Evolutionary conservation across 148 eudicot species (phyloP).

Genomic region (Suaeda aralocaspica): DNA sequence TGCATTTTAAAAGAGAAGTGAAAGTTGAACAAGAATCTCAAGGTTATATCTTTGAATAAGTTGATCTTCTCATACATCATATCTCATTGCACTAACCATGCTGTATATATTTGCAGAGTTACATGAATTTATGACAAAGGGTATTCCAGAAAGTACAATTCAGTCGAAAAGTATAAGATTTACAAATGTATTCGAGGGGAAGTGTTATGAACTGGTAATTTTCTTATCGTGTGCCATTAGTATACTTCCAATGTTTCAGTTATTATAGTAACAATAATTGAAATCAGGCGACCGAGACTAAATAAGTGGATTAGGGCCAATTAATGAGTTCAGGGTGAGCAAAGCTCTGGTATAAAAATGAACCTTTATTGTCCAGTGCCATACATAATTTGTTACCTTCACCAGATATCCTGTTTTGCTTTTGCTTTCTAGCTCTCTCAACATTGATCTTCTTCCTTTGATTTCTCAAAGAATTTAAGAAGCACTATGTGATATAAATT

Average conservation of each 20-base stretch:
- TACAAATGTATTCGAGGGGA: background rate
- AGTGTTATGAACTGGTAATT: background rate
- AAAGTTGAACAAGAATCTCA: background rate
- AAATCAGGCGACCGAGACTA: no score
- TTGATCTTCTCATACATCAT: background rate
- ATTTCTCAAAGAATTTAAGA: no score
- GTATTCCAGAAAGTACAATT: background rate
- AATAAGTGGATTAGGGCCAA: no score
- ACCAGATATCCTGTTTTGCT: no score
- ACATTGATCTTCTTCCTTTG: no score
- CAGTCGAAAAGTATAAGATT: background rate
- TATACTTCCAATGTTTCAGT: background rate
- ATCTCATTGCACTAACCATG: background rate
- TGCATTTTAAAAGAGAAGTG: background rate
- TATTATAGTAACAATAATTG: no score
- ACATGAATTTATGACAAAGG: background rate
- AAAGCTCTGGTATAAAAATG: no score
- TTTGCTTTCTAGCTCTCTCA: no score
- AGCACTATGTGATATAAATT: no score
- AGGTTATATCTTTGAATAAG: slow-evolving; percentile 8
- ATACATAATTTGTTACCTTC: no score
- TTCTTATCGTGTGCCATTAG: background rate
- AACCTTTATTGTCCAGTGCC: no score
- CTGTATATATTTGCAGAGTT: background rate
- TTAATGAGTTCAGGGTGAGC: no score